These are phyloP conservation scores for Monosporascus sp. DNA, from an alignment of 2,329 filamentous ascomycete genomes.

Conservation along the genomic window DNA sequence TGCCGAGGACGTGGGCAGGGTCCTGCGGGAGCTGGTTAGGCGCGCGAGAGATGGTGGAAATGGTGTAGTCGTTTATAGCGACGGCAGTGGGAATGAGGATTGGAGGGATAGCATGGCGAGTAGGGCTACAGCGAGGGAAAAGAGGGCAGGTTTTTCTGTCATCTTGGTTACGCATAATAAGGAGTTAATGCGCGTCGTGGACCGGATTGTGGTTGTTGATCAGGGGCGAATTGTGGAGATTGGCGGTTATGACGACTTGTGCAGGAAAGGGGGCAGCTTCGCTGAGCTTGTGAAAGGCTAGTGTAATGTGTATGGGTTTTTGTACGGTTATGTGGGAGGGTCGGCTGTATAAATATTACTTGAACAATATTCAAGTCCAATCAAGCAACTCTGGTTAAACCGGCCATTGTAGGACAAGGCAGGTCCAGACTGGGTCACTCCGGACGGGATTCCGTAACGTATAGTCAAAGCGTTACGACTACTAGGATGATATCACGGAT, in stretches of 20 bases:
- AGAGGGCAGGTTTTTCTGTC: conserved; percentile 50
- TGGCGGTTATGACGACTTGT: conserved; percentile 61
- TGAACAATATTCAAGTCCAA: too few species aligned
- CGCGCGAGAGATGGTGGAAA: conserved; percentile 11
- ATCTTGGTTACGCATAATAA: conserved; percentile 76
- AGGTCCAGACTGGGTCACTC: too few species aligned
- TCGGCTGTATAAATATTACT: not conserved
- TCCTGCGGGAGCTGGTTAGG: conserved; percentile 50
- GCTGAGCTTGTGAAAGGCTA: conserved; percentile 32
- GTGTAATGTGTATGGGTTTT: conserved; percentile 13
- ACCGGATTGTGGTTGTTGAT: conserved; percentile 69
- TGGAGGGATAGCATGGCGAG: conserved; percentile 19
- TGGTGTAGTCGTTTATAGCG: not conserved
- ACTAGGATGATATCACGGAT: too few species aligned
- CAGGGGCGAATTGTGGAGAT: conserved; percentile 60
- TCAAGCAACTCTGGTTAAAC: too few species aligned
- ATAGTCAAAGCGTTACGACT: too few species aligned
- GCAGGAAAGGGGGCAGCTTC: conserved; percentile 39
- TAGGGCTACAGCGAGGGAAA: not conserved
- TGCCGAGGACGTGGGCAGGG: conserved; percentile 58
- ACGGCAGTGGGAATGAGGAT: not conserved
- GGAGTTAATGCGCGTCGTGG: conserved; percentile 82
- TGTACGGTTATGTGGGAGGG: not conserved
- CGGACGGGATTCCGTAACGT: too few species aligned
- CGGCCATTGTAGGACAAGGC: too few species aligned